Evolutionary conservation across 345 rosid genomes (phyloP), one percentile per base, ranked within the genome.

Genomic region (Acer saccharum): DNA sequence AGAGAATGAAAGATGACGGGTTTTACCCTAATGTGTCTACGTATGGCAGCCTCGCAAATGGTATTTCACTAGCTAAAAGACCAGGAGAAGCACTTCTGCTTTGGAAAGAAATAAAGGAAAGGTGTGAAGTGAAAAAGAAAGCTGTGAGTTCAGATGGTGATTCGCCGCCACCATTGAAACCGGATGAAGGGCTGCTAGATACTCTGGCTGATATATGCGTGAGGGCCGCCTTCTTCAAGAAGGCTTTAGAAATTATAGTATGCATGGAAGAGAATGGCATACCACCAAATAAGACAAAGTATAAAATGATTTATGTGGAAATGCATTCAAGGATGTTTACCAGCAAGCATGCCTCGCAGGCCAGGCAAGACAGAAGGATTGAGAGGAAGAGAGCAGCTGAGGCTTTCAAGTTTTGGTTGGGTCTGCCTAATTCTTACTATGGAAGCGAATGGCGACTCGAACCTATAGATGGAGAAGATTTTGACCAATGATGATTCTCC

Each of bases 241-340:
- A 95, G 87, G 97, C 99, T 21, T 83, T 95, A 66, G 97, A 94
- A 82, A 91, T 93, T 64, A 90, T 95, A 20, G 98, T 94, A 0
- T 95, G 97, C 76, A 92, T 95, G 98, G 98, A 95, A 79, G 97
- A 95, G 72, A 86, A 93, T 57, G 94, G 96, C 14, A 93, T 95
- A 68, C 81, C 90, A 1, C 97, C 98, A 20, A 91, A 95, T 77
- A 93, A 92, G 84, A 93, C 94, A 1, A 93, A 95, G 88, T 95
- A 88, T 74, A 91, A 91, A 82, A 90, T 86, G 75, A 95, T 93
- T 6, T 95, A 93, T 67, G 94, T 93, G 72, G 98, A 93, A 86
- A 92, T 95, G 99, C 98, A 92, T 43, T 95, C 98, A 1, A 91
- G 95, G 86, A 91, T 95, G 97, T 95, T 95, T 70, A 93, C 95